Evolutionary conservation across 108 stramenopile species (phyloP).

Genomic region (Nitzschia sp.): DNA sequence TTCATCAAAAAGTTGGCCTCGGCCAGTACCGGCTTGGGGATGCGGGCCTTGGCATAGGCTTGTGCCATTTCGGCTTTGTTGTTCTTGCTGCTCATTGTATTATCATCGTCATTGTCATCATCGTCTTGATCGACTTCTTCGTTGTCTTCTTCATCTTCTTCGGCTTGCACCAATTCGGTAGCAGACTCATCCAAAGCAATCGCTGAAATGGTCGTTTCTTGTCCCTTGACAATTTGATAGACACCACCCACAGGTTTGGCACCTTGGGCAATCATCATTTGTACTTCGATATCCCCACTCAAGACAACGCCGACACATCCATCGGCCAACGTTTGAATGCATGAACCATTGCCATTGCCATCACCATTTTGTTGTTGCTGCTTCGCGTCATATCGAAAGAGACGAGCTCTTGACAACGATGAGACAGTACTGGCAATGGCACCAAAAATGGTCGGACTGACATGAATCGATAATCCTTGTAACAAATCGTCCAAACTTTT

Average conservation of each 20-base stretch:
- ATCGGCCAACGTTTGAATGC: slow-evolving; percentile 51
- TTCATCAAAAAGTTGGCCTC: slow-evolving; percentile 87
- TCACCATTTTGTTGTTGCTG: not conserved
- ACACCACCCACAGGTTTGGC: slow-evolving; percentile 86
- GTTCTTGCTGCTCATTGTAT: slow-evolving; percentile 21
- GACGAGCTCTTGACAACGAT: slow-evolving; percentile 60
- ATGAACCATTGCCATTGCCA: not conserved
- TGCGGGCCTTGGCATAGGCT: slow-evolving; percentile 74
- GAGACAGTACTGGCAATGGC: slow-evolving; percentile 82
- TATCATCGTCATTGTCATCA: slow-evolving; percentile 35
- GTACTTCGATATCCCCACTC: slow-evolving; percentile 64
- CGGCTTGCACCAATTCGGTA: slow-evolving; percentile 41
- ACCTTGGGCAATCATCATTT: slow-evolving; percentile 80
- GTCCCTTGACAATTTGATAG: slow-evolving; percentile 70
- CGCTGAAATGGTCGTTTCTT: slow-evolving; percentile 61
- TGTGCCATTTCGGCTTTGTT: slow-evolving; percentile 38
- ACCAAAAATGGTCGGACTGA: slow-evolving; percentile 47
- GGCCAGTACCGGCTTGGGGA: slow-evolving; percentile 82
- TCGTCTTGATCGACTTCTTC: slow-evolving; percentile 40
- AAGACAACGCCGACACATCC: slow-evolving; percentile 81
- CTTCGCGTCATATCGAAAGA: slow-evolving; percentile 59
- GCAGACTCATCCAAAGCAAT: slow-evolving; percentile 79
- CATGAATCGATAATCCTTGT: slow-evolving; percentile 36
- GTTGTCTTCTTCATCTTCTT: slow-evolving; percentile 38
- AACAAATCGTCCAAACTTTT: slow-evolving; percentile 74